Evolutionary conservation across 805 yeast genomes (phyloP), one percentile per base, ranked within the genome.

Genomic region (Kurtzmaniella fragi): DNA sequence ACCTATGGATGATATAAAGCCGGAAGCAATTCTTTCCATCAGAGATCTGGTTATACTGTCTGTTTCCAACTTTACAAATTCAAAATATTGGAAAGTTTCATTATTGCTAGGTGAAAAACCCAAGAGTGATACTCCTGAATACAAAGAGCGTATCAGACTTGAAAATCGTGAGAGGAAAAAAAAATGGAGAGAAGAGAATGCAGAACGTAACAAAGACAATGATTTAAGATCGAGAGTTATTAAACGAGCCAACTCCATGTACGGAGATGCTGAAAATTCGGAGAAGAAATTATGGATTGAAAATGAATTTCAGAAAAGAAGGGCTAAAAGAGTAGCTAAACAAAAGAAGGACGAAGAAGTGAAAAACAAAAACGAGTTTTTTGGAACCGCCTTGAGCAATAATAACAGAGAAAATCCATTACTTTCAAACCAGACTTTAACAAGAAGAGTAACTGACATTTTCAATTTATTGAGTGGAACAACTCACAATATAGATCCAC

Each of bases 161-260:
- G 90, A 80, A 35, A 87, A 87, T 52, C 67, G 95, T 35, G 85
- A 80, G 39, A 67, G 95, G 15, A 87, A 87, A 63, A 81, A 84
- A 62, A 75, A 77, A 47, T 87, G 95, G 95, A 71, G 95, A 52
- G 90, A 80, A 46, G 80, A 77, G 20, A 88, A 91, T 54, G 74
- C 77, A 7, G 82, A 82, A 43, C 71, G 93, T 47, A 90, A 90
- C 59, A 82, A 86, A 63, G 96, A 89, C 57, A 83, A 87, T 51
- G 98, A 91, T 54, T 66, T 91, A 39, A 71, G 95, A 38, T 78
- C 85, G 0, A 69, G 98, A 40, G 81, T 91, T 15, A 72, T 76
- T 46, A 82, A 82, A 47, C 69, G 93, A 31, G 96, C 97, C 0
- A 67, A 64, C 29, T 62, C 61, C 14, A 61, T 82, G 48, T 89